phyloP scores from a whole-genome alignment of 345 rosid genomes.

The Acer campestre region DNA sequence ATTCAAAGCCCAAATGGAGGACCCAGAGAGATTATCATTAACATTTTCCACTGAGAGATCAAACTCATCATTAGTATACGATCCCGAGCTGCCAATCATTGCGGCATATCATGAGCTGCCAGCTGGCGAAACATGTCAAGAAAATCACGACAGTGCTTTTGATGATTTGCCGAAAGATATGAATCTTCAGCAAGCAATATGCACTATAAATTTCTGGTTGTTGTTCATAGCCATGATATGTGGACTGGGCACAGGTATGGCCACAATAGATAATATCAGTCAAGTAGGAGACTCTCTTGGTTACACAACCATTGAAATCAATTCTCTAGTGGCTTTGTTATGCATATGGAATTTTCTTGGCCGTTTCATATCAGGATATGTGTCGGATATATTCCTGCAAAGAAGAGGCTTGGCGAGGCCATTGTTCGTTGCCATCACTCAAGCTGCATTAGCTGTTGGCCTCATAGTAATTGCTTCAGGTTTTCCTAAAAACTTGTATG shows the following conservation, averaged over 20 bases:
- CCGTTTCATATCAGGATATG: conserved; percentile 46
- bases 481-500: conserved; percentile 41
- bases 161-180: conserved; percentile 30
- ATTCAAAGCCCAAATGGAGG: conserved; percentile 51
- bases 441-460: conserved; percentile 43
- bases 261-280: conserved; percentile 77
- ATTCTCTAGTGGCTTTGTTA: conserved; percentile 43
- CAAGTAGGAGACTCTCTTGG: conserved; percentile 84
- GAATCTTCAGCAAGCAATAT: conserved; percentile 56
- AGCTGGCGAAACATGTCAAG: conserved; percentile 17
- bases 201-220: conserved; percentile 64
- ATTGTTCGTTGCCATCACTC: conserved; percentile 52
- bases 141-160: neutral
- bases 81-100: neutral
- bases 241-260: conserved; percentile 84
- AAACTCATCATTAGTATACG: neutral
- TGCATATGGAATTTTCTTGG: conserved; percentile 60
- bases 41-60: conserved; percentile 13
- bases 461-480: conserved; percentile 52
- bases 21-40: conserved; percentile 25
- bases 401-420: conserved; percentile 50
- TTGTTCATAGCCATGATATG: conserved; percentile 70
- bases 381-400: conserved; percentile 45
- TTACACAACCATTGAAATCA: conserved; percentile 39
- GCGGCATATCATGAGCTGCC: conserved; percentile 21